phyloP scores from a whole-genome alignment of 306 rosid species.

The Oemleria cerasiformis region DNA sequence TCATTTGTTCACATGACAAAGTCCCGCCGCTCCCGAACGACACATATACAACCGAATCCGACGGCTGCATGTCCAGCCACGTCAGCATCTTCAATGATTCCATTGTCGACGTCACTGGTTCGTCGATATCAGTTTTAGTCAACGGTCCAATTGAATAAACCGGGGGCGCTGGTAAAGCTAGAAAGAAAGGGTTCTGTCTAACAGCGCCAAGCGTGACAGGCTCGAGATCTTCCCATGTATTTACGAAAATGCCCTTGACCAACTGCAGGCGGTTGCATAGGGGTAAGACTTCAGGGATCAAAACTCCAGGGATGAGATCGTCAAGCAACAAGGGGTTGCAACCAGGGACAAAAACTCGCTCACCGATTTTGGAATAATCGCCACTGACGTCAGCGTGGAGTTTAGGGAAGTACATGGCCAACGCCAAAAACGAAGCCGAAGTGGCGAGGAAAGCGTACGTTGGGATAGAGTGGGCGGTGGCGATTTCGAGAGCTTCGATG shows the following conservation, averaged over 20 bases:
- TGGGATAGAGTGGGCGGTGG: constrained; percentile 16
- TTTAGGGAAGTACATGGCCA: constrained; percentile 4
- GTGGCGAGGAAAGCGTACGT: constrained; percentile 16
- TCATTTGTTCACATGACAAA: constrained; percentile 29
- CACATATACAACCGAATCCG: constrained; percentile 43
- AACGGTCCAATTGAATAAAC: constrained; percentile 42
- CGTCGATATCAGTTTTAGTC: background rate
- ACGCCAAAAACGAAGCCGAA: constrained; percentile 25
- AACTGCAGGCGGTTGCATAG: background rate
- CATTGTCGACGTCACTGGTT: background rate
- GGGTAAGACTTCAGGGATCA: background rate
- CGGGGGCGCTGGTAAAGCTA: constrained; percentile 4
- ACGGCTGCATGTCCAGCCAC: constrained; percentile 67
- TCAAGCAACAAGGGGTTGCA: constrained; percentile 21
- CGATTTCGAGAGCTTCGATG: constrained; percentile 14
- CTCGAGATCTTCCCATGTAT: constrained; percentile 27
- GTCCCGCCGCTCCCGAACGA: constrained; percentile 67
- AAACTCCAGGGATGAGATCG: constrained; percentile 7
- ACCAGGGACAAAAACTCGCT: constrained; percentile 25
- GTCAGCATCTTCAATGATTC: constrained; percentile 11
- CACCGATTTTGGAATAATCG: constrained; percentile 20
- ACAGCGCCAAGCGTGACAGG: constrained; percentile 4
- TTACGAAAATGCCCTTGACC: constrained; percentile 27
- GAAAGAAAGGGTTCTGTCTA: constrained; percentile 12
- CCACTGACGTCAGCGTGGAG: constrained; percentile 26